Evolutionary conservation across 176 grass and related monocot genomes (phyloP).

Genomic region (Musa itinerans): DNA sequence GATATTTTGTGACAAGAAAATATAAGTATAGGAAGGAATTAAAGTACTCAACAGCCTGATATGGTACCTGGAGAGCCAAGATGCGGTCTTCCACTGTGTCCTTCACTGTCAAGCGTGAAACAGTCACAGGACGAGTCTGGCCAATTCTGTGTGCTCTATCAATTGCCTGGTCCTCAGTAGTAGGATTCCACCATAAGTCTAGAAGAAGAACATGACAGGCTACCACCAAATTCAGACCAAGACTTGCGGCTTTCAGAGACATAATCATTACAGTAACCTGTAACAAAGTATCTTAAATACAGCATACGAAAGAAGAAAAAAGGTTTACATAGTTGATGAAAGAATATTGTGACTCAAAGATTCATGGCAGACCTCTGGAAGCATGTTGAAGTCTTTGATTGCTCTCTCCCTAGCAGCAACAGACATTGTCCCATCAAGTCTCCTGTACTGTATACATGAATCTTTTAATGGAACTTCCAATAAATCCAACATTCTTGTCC

Average conservation of each 20-base stretch:
- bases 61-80: slow-evolving; percentile 78
- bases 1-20: neutral
- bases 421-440: slow-evolving; percentile 97
- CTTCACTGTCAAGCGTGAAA: slow-evolving; percentile 86
- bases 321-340: slow-evolving; percentile 10
- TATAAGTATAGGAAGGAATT: neutral
- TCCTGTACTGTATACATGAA: slow-evolving; percentile 61
- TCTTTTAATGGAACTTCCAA: slow-evolving; percentile 78
- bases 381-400: slow-evolving; percentile 82
- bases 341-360: neutral
- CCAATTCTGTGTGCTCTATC: slow-evolving; percentile 97
- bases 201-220: slow-evolving; percentile 94
- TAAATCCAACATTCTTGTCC: slow-evolving; percentile 95
- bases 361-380: slow-evolving; percentile 60
- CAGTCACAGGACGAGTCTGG: slow-evolving; percentile 77
- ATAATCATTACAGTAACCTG: slow-evolving; percentile 98
- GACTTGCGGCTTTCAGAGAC: slow-evolving; percentile 96
- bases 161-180: slow-evolving; percentile 98
- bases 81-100: slow-evolving; percentile 95
- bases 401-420: slow-evolving; percentile 85
- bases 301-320: slow-evolving; percentile 11
- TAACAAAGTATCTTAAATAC: slow-evolving; percentile 3
- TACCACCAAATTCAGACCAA: slow-evolving; percentile 94
- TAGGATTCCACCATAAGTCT: slow-evolving; percentile 99
- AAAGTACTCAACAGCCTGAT: neutral